Percentiles rank a stretch among this genome's conserved stretches.
Evolutionary conservation across 2,329 filamentous ascomycete species (phyloP).

Genomic region (Colletotrichum melonis): DNA sequence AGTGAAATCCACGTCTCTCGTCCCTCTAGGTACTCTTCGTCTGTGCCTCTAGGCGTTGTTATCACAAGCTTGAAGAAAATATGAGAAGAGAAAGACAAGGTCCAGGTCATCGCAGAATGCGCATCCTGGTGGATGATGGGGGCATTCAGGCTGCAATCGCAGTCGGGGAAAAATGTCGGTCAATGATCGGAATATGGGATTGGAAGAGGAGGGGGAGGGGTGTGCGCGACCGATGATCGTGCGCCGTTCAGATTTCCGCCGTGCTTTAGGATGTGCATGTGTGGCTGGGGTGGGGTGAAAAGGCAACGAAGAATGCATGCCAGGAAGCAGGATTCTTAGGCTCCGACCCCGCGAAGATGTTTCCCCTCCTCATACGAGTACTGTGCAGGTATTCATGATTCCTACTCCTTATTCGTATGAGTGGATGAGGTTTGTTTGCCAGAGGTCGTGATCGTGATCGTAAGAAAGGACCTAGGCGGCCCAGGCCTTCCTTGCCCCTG

Average conservation of each 20-base stretch:
- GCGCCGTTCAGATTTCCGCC: constrained; percentile 4
- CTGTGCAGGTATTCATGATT: no score
- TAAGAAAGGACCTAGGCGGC: neutral
- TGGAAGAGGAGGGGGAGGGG: neutral
- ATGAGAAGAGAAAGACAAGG: neutral
- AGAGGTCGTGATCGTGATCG: neutral
- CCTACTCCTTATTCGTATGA: neutral
- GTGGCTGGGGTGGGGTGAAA: constrained; percentile 9
- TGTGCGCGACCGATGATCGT: constrained; percentile 2
- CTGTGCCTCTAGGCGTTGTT: neutral
- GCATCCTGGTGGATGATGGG: neutral
- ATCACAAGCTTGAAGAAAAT: neutral
- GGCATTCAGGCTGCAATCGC: neutral
- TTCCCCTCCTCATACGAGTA: neutral
- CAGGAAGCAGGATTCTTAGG: constrained; percentile 35
- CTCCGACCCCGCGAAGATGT: constrained; percentile 16
- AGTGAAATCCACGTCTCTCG: neutral
- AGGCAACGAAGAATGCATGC: neutral
- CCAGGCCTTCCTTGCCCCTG: neutral
- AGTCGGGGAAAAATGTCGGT: constrained; percentile 17
- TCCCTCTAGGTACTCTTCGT: no score
- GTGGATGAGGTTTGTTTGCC: neutral
- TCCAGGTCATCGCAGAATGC: neutral
- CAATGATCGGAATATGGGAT: neutral
- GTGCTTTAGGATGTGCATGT: constrained; percentile 18